Evolutionary conservation across 192 early-diverging fungal genomes (phyloP).

Genomic region (Coemansia sp.): DNA sequence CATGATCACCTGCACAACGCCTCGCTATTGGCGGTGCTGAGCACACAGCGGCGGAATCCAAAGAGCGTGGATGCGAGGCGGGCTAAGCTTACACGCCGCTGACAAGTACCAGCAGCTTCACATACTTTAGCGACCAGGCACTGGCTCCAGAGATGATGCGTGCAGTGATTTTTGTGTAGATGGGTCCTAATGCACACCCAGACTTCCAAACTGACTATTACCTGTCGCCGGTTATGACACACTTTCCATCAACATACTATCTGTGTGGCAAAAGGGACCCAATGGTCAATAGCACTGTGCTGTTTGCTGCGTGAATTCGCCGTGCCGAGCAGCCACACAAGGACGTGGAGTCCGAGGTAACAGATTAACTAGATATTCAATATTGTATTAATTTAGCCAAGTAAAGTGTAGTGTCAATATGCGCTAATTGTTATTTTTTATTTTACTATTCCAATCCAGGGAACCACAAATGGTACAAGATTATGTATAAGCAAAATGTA

Average conservation of each 20-base stretch:
- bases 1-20: conserved; percentile 68
- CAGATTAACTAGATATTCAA: no score
- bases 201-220: conserved; percentile 83
- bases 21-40: conserved; percentile 59
- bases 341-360: not conserved
- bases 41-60: conserved; percentile 8
- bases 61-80: conserved; percentile 16
- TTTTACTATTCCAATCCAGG: no score
- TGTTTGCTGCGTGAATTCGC: conserved; percentile 87
- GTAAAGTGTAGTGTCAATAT: no score
- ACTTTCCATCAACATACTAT: conserved; percentile 88
- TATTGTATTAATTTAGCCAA: no score
- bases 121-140: conserved; percentile 85
- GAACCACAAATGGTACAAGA: no score
- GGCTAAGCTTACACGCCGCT: conserved; percentile 46
- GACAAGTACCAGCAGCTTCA: conserved; percentile 72
- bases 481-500: no score
- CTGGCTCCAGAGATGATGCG: conserved; percentile 75
- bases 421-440: no score
- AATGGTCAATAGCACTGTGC: conserved; percentile 92
- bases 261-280: conserved; percentile 96
- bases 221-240: conserved; percentile 78
- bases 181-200: conserved; percentile 75
- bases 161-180: conserved; percentile 75
- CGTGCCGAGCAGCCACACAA: conserved; percentile 66